These are phyloP conservation scores for Sequoiadendron giganteum DNA, from an alignment of 75 land plant genomes.

Conservation along the genomic window DNA sequence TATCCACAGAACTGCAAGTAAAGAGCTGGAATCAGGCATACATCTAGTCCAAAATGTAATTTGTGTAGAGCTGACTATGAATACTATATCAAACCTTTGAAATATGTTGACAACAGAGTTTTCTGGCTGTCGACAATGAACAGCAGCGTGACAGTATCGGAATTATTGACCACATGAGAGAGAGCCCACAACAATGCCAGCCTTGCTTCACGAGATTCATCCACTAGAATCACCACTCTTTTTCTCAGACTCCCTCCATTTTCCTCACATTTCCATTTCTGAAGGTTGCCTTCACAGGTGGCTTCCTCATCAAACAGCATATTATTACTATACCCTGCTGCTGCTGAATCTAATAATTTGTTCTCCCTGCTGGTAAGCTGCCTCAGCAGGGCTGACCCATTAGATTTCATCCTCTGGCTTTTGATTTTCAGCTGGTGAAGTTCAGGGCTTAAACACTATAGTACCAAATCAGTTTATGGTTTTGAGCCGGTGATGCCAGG, in stretches of 20 bases:
- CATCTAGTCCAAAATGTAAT: neutral
- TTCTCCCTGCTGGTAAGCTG: neutral
- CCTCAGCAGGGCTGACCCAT: neutral
- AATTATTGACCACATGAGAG: constrained; percentile 73
- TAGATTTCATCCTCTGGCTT: neutral
- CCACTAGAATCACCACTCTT: constrained; percentile 76
- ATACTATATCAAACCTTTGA: neutral
- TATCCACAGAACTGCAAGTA: neutral
- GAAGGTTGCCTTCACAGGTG: neutral
- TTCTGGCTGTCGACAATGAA: constrained; percentile 23
- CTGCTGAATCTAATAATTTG: neutral
- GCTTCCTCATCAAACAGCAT: neutral
- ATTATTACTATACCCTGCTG: neutral
- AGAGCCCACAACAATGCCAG: constrained; percentile 84
- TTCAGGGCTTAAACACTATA: neutral
- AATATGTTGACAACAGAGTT: neutral
- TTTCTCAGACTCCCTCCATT: constrained; percentile 34
- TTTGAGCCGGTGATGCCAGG: neutral
- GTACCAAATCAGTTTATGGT: neutral
- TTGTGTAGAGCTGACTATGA: neutral
- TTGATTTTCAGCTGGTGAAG: neutral
- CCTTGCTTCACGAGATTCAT: constrained; percentile 44
- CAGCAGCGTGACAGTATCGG: constrained; percentile 62
- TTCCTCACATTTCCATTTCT: constrained; percentile 8
- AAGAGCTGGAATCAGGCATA: neutral